Conservation (phyloP, 2,329 filamentous ascomycete species). For the Penicillium sp. region DNA sequence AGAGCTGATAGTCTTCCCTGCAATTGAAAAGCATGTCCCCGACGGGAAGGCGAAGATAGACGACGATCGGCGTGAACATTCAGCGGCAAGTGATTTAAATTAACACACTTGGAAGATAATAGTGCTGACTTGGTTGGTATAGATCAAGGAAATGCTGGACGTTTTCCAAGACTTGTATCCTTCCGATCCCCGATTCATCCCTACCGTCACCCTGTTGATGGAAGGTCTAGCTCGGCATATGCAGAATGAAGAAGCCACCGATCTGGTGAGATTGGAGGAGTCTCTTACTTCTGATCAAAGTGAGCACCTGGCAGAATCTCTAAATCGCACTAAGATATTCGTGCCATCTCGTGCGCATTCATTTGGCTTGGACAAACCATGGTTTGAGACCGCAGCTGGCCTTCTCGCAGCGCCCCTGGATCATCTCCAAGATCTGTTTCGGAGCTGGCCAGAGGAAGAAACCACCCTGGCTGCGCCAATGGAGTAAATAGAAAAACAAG, state of each 20-base stretch:
- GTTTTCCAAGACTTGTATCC: slow-evolving; percentile 50
- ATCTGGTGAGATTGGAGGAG: slow-evolving; percentile 51
- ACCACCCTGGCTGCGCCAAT: neutral
- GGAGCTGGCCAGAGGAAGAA: slow-evolving; percentile 50
- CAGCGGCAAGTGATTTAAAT: slow-evolving; percentile 33
- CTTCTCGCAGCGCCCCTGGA: slow-evolving; percentile 59
- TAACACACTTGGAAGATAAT: neutral
- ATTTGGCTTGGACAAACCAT: slow-evolving; percentile 51
- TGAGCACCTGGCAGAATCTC: slow-evolving; percentile 43
- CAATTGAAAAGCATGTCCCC: slow-evolving; percentile 51
- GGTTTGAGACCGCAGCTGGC: slow-evolving; percentile 57
- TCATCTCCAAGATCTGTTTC: slow-evolving; percentile 55
- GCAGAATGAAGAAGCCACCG: slow-evolving; percentile 51
- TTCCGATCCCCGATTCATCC: slow-evolving; percentile 44
- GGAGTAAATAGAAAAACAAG: slow-evolving; percentile 1
- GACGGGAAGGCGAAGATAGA: slow-evolving; percentile 51
- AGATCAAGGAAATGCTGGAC: slow-evolving; percentile 55
- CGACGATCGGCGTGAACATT: slow-evolving; percentile 51
- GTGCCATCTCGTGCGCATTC: slow-evolving; percentile 55
- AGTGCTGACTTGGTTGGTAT: neutral
- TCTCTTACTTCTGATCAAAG: slow-evolving; percentile 39
- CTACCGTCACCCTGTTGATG: slow-evolving; percentile 49
- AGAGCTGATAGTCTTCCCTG: slow-evolving; percentile 56
- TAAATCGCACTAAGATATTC: slow-evolving; percentile 55
- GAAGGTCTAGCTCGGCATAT: slow-evolving; percentile 48